Base-by-base conservation (phyloP, 768 basidiomycete genomes). In the Paxillus involutus region DNA sequence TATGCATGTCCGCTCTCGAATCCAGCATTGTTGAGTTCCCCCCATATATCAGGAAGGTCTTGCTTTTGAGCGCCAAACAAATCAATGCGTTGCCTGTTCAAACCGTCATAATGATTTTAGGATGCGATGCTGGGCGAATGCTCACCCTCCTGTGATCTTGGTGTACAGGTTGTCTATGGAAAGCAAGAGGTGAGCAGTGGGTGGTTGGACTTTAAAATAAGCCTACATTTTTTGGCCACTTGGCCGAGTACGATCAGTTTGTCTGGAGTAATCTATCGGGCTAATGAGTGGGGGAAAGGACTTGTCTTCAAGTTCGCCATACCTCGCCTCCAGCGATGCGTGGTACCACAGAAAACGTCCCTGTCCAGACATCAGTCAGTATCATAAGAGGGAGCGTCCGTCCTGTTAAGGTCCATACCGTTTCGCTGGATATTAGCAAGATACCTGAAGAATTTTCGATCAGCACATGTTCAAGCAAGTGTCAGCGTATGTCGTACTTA, bases 1-100 rank as follows among this genome's bases (percentile, higher is more conserved):
- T 89, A 89, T 0, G 84, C 89, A 61, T 89, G 87, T 2, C 88
- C 88, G 36, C 84, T 86, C 67, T 89, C 86, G 58, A 91, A 86
- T 8, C 88, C 88, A 4, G 84, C 85, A 5, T 71, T 68, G 51
- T 80, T 74, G 6, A 88, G 78, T 59, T 81, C 80, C 52, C 82
- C 82, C 88, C 80, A 81, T 26, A 89, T 88, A 21, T 76, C 77
- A 0, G 86, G 88, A 11, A 88, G 72, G 59, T 89, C 87, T 55
- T 82, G 78, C 63, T 86, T 86, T 52, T 74, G 74, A 2, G 87
- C 87, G 4, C 88, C 88, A 56, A 89, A 88, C 64, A 89, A 65
- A 60, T 89, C 86, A 53, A 89, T 80, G 19, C 86, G 81, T 61
- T 85, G 84, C 1, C 79, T 79, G 32, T 67, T 64, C 40, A 19